Evolutionary conservation across 164 flowering plant genomes (phyloP), one percentile per base, ranked within the genome.

Genomic region (Cinnamomum chago): DNA sequence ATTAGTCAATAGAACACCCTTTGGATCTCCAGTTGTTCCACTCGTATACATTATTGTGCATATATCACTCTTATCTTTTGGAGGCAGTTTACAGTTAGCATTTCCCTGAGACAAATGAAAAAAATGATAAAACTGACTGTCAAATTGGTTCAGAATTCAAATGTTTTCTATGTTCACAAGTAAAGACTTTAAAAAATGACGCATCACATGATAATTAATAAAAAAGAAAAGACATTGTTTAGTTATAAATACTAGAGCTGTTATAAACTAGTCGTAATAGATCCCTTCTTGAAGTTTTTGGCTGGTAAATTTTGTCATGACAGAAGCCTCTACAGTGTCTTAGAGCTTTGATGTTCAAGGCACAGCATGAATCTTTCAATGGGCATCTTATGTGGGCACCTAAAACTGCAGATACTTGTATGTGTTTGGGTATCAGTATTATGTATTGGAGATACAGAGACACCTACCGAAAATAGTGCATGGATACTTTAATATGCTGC

Each of bases 21-120:
- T 96, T 52, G 99, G 99, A 64, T 96, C 98, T 73, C 99, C 99
- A 0, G 97, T 96, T 25, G 99, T 96, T 73, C 99, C 99, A 83
- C 99, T 96, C 0, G 98, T 94, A 72, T 96, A 94, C 98, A 96
- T 91, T 82, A 96, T 92, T 17, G 97, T 91, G 84, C 89, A 88
- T 14, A 90, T 81, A 62, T 90, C 90, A 65, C 80, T 82, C 83
- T 77, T 89, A 65, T 82, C 77, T 81, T 86, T 92, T 9, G 77
- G 80, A 72, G 98, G 97, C n/a, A 92, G 82, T 73, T 92, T 82
- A 71, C 77, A 76, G 68, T 84, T 82, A 76, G 79, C 68, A 76
- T 77, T 82, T 76, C 89, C 99, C 98, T 96, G 82, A 22, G 22
- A 55, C 11, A 30, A 72, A 62, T 4, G 10, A 7, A 40, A 11